Evolutionary conservation across 2,329 filamentous ascomycete genomes (phyloP), one percentile per base, ranked within the genome.

Genomic region (Pestalotiopsis sp.): DNA sequence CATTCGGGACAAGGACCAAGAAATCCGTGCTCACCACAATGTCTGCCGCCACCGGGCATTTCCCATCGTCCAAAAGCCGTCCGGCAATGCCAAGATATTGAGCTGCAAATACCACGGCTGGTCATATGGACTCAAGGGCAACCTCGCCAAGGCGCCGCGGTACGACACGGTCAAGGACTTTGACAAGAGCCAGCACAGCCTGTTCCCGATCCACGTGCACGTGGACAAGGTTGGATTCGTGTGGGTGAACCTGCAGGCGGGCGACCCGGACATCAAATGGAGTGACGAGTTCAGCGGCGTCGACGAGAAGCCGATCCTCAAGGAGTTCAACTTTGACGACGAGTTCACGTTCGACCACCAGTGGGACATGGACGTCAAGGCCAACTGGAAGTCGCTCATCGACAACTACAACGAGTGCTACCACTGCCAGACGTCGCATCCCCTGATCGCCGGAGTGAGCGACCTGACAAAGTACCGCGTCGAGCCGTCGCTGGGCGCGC

Each of bases 371-470:
- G 83, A 87, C 63, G 84, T 84, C 0, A 82, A 84, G 39, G 87
- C 85, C 75, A 89, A 89, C 79, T 90, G 87, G 87, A 90, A 90
- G 79, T 84, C 86, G 27, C 76, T 89, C 39, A 84, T 85, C 14
- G 89, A 91, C 75, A 90, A 91, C 80, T 91, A 89, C 81, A 91
- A 91, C 75, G 88, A 89, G 75, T 91, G 88, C 75, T 91, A 91
- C 73, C 88, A 90, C 80, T 90, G 87, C 80, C 84, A 85, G 65
- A 86, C 85, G 0, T 85, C 87, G 2, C 88, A 90, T 72, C 87
- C 89, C 2, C 86, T 88, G 68, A 85, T 90, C 39, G 82, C 86
- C 4, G 80, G 82, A 57, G 81, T 90, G n/a, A 83, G 87, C 59
- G 86, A 90, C 69, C 82, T 90, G 52, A 83, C 84, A 69, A 84